Percentiles rank a stretch among this genome's conserved stretches.
Conservation (phyloP, 208 protist species). For the Trypanosoma scelopori region DNA sequence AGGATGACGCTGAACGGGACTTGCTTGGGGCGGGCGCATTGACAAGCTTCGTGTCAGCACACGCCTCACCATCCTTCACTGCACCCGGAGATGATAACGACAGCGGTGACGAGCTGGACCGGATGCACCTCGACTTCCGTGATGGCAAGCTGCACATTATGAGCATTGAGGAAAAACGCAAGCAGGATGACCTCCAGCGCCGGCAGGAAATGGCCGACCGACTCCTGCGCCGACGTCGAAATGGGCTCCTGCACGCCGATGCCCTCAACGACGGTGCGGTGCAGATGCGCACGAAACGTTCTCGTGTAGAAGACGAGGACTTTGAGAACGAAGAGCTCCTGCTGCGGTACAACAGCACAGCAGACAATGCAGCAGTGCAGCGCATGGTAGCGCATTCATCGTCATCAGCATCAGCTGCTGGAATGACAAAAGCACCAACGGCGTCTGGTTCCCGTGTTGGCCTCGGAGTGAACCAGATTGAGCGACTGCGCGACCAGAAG, state of each 20-base stretch:
- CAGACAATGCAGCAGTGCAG: slow-evolving; percentile 47
- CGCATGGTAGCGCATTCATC: slow-evolving; percentile 20
- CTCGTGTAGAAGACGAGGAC: slow-evolving; percentile 59
- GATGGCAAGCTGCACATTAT: slow-evolving; percentile 86
- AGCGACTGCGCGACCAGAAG: slow-evolving; percentile 69
- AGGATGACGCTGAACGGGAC: slow-evolving; percentile 63
- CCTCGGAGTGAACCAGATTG: slow-evolving; percentile 46
- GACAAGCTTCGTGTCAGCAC: slow-evolving; percentile 68
- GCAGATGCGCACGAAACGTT: slow-evolving; percentile 50
- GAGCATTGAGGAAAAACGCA: slow-evolving; percentile 63
- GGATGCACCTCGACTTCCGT: slow-evolving; percentile 81
- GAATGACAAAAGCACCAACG: too few species aligned
- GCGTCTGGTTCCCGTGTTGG: slow-evolving; percentile 37
- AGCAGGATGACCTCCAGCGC: slow-evolving; percentile 45
- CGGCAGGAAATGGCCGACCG: slow-evolving; percentile 65
- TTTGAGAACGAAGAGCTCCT: slow-evolving; percentile 86
- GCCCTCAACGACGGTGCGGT: slow-evolving; percentile 56
- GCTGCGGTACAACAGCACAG: slow-evolving; percentile 61
- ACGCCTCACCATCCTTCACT: slow-evolving; percentile 32
- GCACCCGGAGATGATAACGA: slow-evolving; percentile 33
- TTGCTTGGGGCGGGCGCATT: slow-evolving; percentile 76
- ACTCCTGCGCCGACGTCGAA: slow-evolving; percentile 53
- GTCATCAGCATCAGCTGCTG: too few species aligned
- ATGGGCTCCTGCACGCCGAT: slow-evolving; percentile 42
- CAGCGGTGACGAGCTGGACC: slow-evolving; percentile 56